These are phyloP conservation scores for Claviceps paspali DNA, from an alignment of 2,329 filamentous ascomycete genomes.

Conservation along the genomic window DNA sequence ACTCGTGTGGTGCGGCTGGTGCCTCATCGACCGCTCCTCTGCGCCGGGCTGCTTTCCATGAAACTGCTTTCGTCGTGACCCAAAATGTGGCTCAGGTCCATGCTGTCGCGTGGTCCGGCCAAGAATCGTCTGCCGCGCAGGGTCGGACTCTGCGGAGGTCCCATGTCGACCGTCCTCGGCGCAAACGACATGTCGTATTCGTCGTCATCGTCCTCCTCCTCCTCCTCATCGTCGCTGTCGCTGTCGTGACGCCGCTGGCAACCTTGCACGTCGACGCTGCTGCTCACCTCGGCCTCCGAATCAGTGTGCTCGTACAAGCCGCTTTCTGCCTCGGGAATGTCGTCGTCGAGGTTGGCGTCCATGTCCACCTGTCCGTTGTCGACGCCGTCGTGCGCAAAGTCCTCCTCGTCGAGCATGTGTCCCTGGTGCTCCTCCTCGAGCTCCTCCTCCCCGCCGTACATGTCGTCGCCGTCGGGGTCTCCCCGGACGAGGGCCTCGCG, in stretches of 20 bases:
- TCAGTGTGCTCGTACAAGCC: slow-evolving; percentile 65
- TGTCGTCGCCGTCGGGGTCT: slow-evolving; percentile 29
- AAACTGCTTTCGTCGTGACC: slow-evolving; percentile 43
- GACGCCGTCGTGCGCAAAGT: slow-evolving; percentile 26
- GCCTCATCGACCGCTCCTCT: slow-evolving; percentile 3
- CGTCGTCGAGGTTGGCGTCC: slow-evolving; percentile 56
- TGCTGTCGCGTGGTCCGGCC: slow-evolving; percentile 26
- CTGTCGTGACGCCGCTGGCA: slow-evolving; percentile 7
- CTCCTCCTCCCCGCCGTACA: slow-evolving; percentile 39
- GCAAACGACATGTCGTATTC: slow-evolving; percentile 23
- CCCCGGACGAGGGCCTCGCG: slow-evolving; percentile 41
- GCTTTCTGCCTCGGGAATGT: slow-evolving; percentile 49
- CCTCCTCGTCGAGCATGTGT: slow-evolving; percentile 50
- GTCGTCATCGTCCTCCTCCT: slow-evolving; percentile 4
- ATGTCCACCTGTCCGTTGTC: slow-evolving; percentile 30
- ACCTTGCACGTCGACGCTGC: slow-evolving; percentile 30
- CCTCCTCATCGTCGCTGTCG: slow-evolving; percentile 8
- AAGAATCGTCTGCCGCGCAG: slow-evolving; percentile 14
- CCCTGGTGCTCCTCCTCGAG: slow-evolving; percentile 38
- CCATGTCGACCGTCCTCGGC: slow-evolving; percentile 19
- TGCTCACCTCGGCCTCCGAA: slow-evolving; percentile 48
- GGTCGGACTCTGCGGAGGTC: slow-evolving; percentile 23
- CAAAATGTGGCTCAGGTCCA: slow-evolving; percentile 41
- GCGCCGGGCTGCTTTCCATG: slow-evolving; percentile 35
- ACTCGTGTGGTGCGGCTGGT: too few species aligned